Conservation (phyloP, 2,329 filamentous ascomycete genomes). For the Clarireedia monteithiana region DNA sequence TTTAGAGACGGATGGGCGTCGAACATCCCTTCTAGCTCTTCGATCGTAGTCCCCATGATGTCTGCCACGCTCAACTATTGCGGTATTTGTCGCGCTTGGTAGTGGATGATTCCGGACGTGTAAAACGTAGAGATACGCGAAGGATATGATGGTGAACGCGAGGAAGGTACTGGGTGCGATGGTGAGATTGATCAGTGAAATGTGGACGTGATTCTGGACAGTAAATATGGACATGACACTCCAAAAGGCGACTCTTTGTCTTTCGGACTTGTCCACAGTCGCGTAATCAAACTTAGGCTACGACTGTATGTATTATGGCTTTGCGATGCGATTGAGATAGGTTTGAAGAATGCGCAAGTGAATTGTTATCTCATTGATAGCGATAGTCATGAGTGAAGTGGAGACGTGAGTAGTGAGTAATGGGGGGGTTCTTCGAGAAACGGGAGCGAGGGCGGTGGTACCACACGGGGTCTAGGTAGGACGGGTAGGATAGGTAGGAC, state of each 20-base stretch:
- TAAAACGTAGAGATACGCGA: constrained; percentile 26
- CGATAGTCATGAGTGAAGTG: neutral
- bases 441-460: neutral
- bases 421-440: neutral
- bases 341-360: neutral
- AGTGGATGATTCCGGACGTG: constrained; percentile 22
- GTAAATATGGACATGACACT: constrained; percentile 26
- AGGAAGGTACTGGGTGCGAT: constrained; percentile 27
- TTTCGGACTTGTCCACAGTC: constrained; percentile 1
- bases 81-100: constrained; percentile 6
- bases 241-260: neutral
- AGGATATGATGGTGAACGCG: constrained; percentile 20
- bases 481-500: neutral
- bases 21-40: constrained; percentile 40
- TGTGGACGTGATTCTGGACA: constrained; percentile 27
- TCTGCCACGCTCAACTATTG: constrained; percentile 3
- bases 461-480: neutral
- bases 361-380: constrained; percentile 2
- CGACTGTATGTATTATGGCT: neutral
- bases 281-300: neutral
- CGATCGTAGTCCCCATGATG: constrained; percentile 31
- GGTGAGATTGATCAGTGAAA: constrained; percentile 26
- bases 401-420: neutral
- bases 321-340: constrained; percentile 2
- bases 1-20: constrained; percentile 52